These are phyloP conservation scores for Chlamydomonas urium DNA, from an alignment of 139 green algal species.

Conservation along the genomic window DNA sequence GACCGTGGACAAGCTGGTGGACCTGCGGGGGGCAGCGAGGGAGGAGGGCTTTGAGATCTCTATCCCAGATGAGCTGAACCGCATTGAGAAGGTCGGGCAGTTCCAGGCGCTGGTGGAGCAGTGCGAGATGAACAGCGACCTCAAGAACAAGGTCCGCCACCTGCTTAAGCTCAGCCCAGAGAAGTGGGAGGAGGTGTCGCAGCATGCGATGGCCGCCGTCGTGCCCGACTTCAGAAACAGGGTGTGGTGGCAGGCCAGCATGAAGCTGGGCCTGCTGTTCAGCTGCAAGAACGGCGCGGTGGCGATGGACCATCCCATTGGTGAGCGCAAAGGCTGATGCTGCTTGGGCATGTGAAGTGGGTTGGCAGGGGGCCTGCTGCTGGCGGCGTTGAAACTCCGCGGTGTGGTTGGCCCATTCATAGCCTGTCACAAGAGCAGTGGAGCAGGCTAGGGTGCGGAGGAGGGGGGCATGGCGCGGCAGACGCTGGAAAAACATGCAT, in stretches of 20 bases:
- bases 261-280: slow-evolving; percentile 48
- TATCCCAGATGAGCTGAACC: slow-evolving; percentile 11
- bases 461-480: no score
- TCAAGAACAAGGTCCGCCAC: slow-evolving; percentile 65
- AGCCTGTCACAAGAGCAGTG: no score
- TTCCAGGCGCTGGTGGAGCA: slow-evolving; percentile 59
- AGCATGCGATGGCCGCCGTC: slow-evolving; percentile 43
- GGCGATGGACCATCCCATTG: slow-evolving; percentile 45
- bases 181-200: slow-evolving; percentile 60
- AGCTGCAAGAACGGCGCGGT: slow-evolving; percentile 51
- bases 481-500: no score
- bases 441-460: no score
- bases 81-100: slow-evolving; percentile 43
- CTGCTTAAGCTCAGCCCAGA: slow-evolving; percentile 61
- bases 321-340: no score
- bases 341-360: no score
- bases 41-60: slow-evolving; percentile 21
- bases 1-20: slow-evolving; percentile 12
- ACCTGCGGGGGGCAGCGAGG: not conserved
- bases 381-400: no score
- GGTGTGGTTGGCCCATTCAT: no score
- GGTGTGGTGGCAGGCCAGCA: slow-evolving; percentile 44
- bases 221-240: slow-evolving; percentile 54
- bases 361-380: no score
- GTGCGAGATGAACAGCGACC: slow-evolving; percentile 56